A percentile compares a stretch with the other conserved stretches of the same genome.
Evolutionary conservation across 2,329 filamentous ascomycete species (phyloP).

Genomic region (Neoarthrinium moseri): DNA sequence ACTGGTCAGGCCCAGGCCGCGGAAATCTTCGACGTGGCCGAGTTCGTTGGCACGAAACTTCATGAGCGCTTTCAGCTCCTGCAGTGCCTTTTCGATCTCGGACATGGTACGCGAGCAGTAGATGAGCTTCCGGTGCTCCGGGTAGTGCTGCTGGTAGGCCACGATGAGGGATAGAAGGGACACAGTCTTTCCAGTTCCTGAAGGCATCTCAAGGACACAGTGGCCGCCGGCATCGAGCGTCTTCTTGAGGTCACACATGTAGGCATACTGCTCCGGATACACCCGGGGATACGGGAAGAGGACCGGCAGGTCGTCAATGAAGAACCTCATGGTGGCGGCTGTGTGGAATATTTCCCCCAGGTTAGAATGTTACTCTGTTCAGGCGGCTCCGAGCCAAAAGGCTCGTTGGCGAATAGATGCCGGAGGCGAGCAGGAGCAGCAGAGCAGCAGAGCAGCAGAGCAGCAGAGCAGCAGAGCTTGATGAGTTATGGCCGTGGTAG

Average conservation of each 20-base stretch:
- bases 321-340: slow-evolving; percentile 67
- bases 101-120: slow-evolving; percentile 99
- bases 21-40: slow-evolving; percentile 89
- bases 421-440: too few species aligned
- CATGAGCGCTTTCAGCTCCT: slow-evolving; percentile 90
- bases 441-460: too few species aligned
- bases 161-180: slow-evolving; percentile 93
- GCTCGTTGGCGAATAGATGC: too few species aligned
- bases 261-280: slow-evolving; percentile 67
- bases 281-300: slow-evolving; percentile 40
- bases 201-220: slow-evolving; percentile 98
- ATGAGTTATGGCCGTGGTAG: too few species aligned
- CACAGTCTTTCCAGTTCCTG: slow-evolving; percentile 95
- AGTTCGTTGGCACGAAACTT: slow-evolving; percentile 88
- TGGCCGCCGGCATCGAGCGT: slow-evolving; percentile 94
- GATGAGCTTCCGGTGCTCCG: slow-evolving; percentile 91
- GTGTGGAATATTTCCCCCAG: not conserved
- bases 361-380: too few species aligned
- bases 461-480: too few species aligned
- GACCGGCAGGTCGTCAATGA: slow-evolving; percentile 60
- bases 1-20: slow-evolving; percentile 88
- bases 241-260: slow-evolving; percentile 83
- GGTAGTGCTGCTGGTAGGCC: slow-evolving; percentile 92
- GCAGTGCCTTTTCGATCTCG: slow-evolving; percentile 96
- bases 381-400: too few species aligned